A percentile compares a stretch with the other conserved stretches of the same genome.
Conservation (phyloP, 2,329 filamentous ascomycete genomes). For the Hyphodiscus sp. region DNA sequence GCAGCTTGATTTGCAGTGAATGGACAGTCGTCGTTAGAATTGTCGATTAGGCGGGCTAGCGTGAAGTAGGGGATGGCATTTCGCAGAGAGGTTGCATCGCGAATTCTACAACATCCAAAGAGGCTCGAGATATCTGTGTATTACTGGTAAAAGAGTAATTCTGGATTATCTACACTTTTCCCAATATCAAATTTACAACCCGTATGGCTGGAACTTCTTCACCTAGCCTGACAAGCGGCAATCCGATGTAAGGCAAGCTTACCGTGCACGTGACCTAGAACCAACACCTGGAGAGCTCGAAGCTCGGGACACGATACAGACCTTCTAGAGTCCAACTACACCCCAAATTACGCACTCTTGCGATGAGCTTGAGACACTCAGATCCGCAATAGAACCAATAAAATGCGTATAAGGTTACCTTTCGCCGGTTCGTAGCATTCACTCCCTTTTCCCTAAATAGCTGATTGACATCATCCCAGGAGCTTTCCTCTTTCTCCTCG, state of each 20-base stretch:
- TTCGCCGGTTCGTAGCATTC: constrained; percentile 67
- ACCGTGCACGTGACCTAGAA: background rate
- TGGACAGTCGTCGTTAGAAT: background rate
- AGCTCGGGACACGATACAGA: background rate
- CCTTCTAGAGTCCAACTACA: background rate
- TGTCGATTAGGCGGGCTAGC: constrained; percentile 1
- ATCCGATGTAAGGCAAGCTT: background rate
- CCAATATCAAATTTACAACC: background rate
- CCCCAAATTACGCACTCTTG: background rate
- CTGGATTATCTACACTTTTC: background rate
- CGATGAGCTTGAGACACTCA: background rate
- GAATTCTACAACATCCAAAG: background rate
- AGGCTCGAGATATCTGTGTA: background rate
- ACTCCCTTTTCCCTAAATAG: background rate
- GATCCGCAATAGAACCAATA: constrained; percentile 7
- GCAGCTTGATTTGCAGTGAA: constrained; percentile 3
- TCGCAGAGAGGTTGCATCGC: background rate
- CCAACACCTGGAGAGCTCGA: background rate
- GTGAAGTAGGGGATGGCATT: background rate
- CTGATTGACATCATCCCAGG: constrained; percentile 39
- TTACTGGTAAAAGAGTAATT: background rate
- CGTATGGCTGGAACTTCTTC: background rate
- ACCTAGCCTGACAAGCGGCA: background rate
- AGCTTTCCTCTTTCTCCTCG: constrained; percentile 62
- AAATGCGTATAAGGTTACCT: constrained; percentile 79